A percentile compares a stretch with the other conserved stretches of the same genome.
These are phyloP conservation scores for Globisporangium barbulae DNA, from an alignment of 352 stramenopile species.

Conservation along the genomic window DNA sequence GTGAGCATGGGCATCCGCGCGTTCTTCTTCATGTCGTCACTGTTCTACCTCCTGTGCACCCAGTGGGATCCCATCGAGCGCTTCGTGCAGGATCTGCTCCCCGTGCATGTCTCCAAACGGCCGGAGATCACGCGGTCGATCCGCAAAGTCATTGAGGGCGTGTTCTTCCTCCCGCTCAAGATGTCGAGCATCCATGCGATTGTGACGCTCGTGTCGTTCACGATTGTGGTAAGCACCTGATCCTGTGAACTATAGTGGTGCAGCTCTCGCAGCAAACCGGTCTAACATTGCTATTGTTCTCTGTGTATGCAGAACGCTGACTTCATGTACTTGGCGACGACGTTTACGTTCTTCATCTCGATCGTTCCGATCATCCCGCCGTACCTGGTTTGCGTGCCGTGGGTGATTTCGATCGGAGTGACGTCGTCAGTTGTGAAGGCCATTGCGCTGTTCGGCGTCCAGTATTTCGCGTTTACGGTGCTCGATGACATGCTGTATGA, in stretches of 20 bases:
- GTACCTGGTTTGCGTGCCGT: constrained; percentile 83
- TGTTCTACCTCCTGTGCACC: constrained; percentile 85
- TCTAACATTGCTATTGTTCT: background rate
- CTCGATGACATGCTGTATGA: constrained; percentile 88
- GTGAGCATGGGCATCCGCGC: constrained; percentile 81
- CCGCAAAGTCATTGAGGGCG: constrained; percentile 78
- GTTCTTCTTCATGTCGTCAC: constrained; percentile 86
- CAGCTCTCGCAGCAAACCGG: background rate
- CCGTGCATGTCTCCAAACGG: constrained; percentile 68
- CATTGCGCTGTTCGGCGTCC: constrained; percentile 70
- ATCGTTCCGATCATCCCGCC: constrained; percentile 86
- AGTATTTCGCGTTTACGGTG: constrained; percentile 84
- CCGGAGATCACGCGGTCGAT: constrained; percentile 69
- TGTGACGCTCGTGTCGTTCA: constrained; percentile 86
- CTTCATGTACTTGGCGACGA: constrained; percentile 84
- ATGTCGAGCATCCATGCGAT: constrained; percentile 87
- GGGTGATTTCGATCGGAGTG: constrained; percentile 75
- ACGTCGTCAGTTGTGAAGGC: constrained; percentile 82
- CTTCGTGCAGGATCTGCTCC: constrained; percentile 76
- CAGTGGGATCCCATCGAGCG: constrained; percentile 87
- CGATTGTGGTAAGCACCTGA: constrained; percentile 61
- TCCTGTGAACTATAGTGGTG: background rate
- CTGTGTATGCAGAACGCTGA: constrained; percentile 58
- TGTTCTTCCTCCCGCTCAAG: constrained; percentile 87
- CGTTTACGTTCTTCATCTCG: constrained; percentile 86